These are phyloP conservation scores for Elongisporangium prolatum DNA, from an alignment of 352 stramenopile genomes.

Conservation along the genomic window DNA sequence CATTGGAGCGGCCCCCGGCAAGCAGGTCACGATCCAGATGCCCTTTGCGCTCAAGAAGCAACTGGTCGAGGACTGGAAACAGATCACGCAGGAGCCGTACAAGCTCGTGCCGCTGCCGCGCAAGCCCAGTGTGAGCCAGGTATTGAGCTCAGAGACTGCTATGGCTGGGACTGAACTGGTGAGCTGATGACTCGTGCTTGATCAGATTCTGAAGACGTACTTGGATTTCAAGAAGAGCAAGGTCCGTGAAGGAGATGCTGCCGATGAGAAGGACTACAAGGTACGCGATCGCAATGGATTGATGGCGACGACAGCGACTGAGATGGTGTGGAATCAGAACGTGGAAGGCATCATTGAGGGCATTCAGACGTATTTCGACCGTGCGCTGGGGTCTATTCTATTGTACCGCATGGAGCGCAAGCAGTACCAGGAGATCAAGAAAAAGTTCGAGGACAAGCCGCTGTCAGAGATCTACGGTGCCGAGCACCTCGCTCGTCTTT, in stretches of 20 bases:
- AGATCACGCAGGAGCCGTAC: slow-evolving; percentile 69
- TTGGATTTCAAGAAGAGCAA: slow-evolving; percentile 73
- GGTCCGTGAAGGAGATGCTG: slow-evolving; percentile 40
- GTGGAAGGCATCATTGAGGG: slow-evolving; percentile 80
- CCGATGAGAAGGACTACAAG: slow-evolving; percentile 74
- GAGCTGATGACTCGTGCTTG: slow-evolving; percentile 5
- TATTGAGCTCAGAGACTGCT: slow-evolving; percentile 6
- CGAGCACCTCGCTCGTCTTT: slow-evolving; percentile 88
- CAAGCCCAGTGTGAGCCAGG: slow-evolving; percentile 61
- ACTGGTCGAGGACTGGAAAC: slow-evolving; percentile 89
- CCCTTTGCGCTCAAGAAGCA: slow-evolving; percentile 91
- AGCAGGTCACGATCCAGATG: slow-evolving; percentile 76
- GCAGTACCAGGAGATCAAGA: slow-evolving; percentile 83
- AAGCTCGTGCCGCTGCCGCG: slow-evolving; percentile 80
- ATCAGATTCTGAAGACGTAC: slow-evolving; percentile 78
- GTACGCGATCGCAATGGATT: slow-evolving; percentile 11
- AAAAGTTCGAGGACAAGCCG: slow-evolving; percentile 46
- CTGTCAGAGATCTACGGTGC: slow-evolving; percentile 90
- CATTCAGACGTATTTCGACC: slow-evolving; percentile 88
- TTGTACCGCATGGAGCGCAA: slow-evolving; percentile 89
- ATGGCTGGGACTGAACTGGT: background rate
- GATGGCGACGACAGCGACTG: background rate
- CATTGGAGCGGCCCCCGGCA: slow-evolving; percentile 9
- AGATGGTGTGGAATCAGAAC: slow-evolving; percentile 25
- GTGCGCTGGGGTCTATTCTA: slow-evolving; percentile 84